These are phyloP conservation scores for Kodamaea neixiangensis DNA, from an alignment of 805 yeast species.

Conservation along the genomic window DNA sequence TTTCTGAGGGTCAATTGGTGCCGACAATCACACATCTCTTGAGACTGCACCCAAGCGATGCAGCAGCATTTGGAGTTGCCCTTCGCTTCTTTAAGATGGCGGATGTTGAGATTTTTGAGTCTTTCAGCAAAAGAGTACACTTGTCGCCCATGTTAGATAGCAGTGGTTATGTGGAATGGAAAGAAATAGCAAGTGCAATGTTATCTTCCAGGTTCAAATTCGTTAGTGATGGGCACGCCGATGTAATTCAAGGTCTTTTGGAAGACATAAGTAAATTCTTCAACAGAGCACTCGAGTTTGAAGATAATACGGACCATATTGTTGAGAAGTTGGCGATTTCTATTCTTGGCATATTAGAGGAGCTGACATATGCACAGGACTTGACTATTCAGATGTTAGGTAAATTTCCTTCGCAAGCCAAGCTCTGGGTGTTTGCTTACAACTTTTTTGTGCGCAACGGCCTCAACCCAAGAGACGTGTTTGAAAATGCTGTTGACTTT, in stretches of 20 bases:
- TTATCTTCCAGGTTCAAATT: constrained; percentile 27
- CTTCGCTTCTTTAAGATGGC: constrained; percentile 20
- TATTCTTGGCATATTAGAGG: constrained; percentile 31
- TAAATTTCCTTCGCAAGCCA: constrained; percentile 36
- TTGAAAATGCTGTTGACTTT: constrained; percentile 3
- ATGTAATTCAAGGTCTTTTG: background rate
- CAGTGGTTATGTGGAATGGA: constrained; percentile 33
- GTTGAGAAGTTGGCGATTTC: constrained; percentile 44
- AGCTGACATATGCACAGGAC: constrained; percentile 27
- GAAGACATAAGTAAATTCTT: background rate
- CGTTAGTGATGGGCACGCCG: constrained; percentile 5
- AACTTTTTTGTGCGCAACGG: constrained; percentile 39
- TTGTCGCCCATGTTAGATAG: constrained; percentile 17
- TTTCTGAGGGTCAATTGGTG: constrained; percentile 22
- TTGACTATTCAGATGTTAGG: constrained; percentile 25
- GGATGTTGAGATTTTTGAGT: constrained; percentile 10
- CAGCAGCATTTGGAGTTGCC: constrained; percentile 29
- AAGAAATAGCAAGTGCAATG: constrained; percentile 13
- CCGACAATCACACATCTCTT: constrained; percentile 22
- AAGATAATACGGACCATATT: constrained; percentile 1
- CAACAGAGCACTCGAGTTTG: background rate
- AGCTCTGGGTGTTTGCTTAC: constrained; percentile 49
- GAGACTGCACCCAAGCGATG: constrained; percentile 24
- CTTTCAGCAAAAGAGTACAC: constrained; percentile 13
- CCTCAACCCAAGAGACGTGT: constrained; percentile 5